Percentiles rank a stretch among this genome's conserved stretches.
Evolutionary conservation across 371 early-diverging fungal genomes (phyloP).

Genomic region (Mucor racemosus): DNA sequence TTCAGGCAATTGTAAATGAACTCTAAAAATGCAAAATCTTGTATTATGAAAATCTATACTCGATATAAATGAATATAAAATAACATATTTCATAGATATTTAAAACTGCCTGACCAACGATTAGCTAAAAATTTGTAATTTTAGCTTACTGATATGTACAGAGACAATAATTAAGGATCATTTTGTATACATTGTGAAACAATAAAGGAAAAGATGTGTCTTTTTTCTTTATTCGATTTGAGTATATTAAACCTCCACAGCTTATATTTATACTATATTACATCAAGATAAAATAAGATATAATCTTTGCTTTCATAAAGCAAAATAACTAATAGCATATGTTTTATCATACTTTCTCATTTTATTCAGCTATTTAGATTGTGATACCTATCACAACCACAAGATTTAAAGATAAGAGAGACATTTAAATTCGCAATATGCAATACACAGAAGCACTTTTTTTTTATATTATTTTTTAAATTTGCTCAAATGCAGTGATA

Average conservation of each 20-base stretch:
- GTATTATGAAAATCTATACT: no score
- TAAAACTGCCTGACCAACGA: neutral
- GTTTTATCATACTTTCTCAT: no score
- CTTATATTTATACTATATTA: no score
- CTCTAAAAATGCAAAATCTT: no score
- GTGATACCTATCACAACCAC: conserved; percentile 4
- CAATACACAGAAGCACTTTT: neutral
- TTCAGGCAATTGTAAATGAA: no score
- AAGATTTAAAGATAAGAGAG: neutral
- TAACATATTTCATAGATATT: neutral
- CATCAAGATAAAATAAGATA: no score
- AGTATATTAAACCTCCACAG: neutral
- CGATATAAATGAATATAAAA: neutral
- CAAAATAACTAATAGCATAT: no score
- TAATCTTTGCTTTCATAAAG: no score
- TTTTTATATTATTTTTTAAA: conserved; percentile 24
- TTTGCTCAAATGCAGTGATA: conserved; percentile 54
- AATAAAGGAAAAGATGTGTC: neutral
- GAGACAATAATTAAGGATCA: neutral
- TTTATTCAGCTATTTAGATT: neutral
- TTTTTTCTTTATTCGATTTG: neutral
- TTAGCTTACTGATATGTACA: neutral
- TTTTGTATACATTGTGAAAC: neutral
- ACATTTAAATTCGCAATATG: no score
- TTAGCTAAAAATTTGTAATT: neutral